Base-by-base conservation (phyloP, 2,329 filamentous ascomycete species). In the Xylariaceae sp. region DNA sequence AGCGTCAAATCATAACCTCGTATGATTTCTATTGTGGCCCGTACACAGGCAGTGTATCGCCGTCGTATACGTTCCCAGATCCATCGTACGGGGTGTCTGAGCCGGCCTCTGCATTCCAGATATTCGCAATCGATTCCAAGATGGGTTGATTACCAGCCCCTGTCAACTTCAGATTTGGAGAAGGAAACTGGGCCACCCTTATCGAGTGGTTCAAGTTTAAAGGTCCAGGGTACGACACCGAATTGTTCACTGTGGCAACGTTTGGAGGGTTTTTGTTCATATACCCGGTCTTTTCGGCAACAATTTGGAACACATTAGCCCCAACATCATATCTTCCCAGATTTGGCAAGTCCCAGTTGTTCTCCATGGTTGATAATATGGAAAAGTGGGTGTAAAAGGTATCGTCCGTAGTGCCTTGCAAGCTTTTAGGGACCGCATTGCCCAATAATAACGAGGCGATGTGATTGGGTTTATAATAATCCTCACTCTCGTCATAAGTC, bases 401-500 rank as follows among this genome's bases (percentile, higher is more conserved):
- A 55, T 69, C 59, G 64, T 93, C 88, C 5, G 72, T 79, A 21
- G 84, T 87, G 42, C 85, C 85, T 38, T 79, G 66, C 0, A 86
- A 74, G n/a, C 75, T 45, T 12, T 72, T 48, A 5, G 85, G 84
- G 4, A 93, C 65, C 12, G 82, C 84, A 46, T 84, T 86, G 20
- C 88, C 88, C 3, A 93, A 71, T 1, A 93, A 75, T 54, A 93
- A 74, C 50, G 74, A 79, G 50, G 85, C 79, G 41, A 93, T 78
- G 36, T 76, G 75, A 72, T 93, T 92, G 49, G 77, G 76, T 17
- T 73, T 67, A 5, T 72, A 65, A 66, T 90, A 90, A 20, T 77
- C 80, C 53, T 83, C 78, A 59, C 82, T 85, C 68, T 93, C 88
- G 54, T 93, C 88, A 60, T 88, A 93, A 14, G 82, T 91, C 45